Conservation (phyloP, 208 protist genomes). For the Crithidia thermophila region DNA sequence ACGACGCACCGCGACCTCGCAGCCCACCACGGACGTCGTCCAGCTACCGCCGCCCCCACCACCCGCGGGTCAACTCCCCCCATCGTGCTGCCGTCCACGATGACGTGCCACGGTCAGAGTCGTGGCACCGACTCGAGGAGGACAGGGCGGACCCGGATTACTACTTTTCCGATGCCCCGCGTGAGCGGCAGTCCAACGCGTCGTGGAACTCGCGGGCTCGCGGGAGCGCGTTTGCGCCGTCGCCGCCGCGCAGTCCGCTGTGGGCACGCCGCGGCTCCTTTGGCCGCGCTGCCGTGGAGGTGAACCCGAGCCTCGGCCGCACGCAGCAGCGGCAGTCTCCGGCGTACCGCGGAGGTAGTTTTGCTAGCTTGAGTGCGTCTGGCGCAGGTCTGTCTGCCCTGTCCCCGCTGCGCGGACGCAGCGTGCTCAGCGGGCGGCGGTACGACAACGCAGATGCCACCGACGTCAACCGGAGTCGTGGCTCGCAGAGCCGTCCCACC, state of each 20-base stretch:
- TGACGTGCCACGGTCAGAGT: too few species aligned
- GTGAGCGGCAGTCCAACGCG: background rate
- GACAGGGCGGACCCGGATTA: slow-evolving; percentile 5
- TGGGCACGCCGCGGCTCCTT: slow-evolving; percentile 20
- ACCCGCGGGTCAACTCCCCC: background rate
- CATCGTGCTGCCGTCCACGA: too few species aligned
- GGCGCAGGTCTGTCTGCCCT: too few species aligned
- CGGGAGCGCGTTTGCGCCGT: background rate
- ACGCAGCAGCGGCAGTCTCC: background rate
- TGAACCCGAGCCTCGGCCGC: background rate
- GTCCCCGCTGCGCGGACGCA: slow-evolving; percentile 4
- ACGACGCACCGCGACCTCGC: slow-evolving; percentile 6
- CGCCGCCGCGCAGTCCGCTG: slow-evolving; percentile 16
- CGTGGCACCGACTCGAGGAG: background rate
- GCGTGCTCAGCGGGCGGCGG: background rate
- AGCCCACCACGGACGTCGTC: background rate
- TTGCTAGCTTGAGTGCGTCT: too few species aligned
- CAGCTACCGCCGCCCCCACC: background rate
- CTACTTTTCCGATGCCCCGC: slow-evolving; percentile 12
- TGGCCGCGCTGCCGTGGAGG: background rate
- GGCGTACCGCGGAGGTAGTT: too few species aligned
- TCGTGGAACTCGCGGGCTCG: slow-evolving; percentile 11
- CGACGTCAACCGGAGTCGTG: background rate
- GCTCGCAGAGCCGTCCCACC: background rate
- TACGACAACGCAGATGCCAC: background rate